Conservation (phyloP, 768 basidiomycete species). For the Mycena galericulata region DNA sequence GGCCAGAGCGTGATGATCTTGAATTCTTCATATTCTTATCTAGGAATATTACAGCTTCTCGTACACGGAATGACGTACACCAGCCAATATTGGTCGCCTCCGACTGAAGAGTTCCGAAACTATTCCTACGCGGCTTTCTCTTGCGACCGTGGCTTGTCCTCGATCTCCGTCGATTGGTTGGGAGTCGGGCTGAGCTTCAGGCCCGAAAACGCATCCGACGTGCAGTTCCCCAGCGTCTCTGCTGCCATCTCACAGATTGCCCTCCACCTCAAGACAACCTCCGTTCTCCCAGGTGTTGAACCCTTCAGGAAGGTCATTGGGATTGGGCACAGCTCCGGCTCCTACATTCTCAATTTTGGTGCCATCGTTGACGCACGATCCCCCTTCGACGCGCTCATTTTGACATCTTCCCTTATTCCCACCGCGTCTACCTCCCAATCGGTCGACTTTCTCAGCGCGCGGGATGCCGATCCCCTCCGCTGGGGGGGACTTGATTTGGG, state of each 20-base stretch:
- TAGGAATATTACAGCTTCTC: conserved; percentile 4
- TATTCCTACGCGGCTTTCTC: conserved; percentile 9
- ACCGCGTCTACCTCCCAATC: not conserved
- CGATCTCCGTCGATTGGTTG: conserved; percentile 6
- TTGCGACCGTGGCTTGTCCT: conserved; percentile 2
- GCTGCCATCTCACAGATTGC: conserved; percentile 10
- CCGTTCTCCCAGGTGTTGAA: not conserved
- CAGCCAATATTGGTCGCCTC: conserved; percentile 15
- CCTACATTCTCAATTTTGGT: not conserved
- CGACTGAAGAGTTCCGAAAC: conserved; percentile 8
- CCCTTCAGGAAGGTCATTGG: conserved; percentile 13
- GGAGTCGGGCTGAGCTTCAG: conserved; percentile 4
- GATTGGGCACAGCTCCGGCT: conserved; percentile 4
- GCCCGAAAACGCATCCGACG: conserved; percentile 1
- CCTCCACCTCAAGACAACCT: not conserved
- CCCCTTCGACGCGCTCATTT: conserved; percentile 5
- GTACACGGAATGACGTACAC: conserved; percentile 6
- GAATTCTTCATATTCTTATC: not conserved
- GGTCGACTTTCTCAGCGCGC: not conserved
- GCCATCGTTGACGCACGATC: conserved; percentile 14
- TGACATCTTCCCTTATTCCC: not conserved
- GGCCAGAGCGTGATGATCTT: not conserved
- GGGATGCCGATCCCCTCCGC: conserved; percentile 6
- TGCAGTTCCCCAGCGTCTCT: conserved; percentile 4
- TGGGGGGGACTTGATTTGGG: conserved; percentile 5